Base-by-base conservation (phyloP, 2,329 filamentous ascomycete genomes). In the Colletotrichum sp. region DNA sequence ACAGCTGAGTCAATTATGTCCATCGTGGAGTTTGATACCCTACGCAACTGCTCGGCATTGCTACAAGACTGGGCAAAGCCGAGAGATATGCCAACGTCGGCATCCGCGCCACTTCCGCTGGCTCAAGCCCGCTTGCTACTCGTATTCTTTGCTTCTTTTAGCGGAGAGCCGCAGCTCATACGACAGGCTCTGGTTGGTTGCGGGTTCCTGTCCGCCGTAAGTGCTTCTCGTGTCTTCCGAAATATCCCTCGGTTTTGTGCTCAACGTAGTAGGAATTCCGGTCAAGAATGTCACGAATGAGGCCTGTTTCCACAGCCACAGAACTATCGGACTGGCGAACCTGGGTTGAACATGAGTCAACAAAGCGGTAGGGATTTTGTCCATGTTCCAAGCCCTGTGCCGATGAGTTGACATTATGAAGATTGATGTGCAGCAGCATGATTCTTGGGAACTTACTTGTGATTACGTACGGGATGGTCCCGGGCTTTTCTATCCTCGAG, bases 371-470 rank as follows among this genome's bases (percentile, higher is more conserved):
- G 1, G 57, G 10, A 34, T 30, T 30, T 18, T 62, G 1, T 5
- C 28, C 3, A 5, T 62, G 13, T 62, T 15, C 8, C 13, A 18
- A 26, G 1, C 9, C 26, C 16, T 30, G 9, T 62, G 26, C 57
- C 30, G 6, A 30, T 28, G 7, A 30, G 2, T 30, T 62, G 28
- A 62, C 26, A 18, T 0, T 18, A 12, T 30, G 12, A 18, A 62
- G 57, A 18, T 62, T 62, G 57, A 62, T 30, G 26, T 62, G 28
- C 57, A 62, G 26, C 57, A 62, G 26, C 9, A 62, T 62, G 57
- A 62, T 62, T 12, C 57, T 62, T n/a, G 57, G 57, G 1, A 62
- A 62, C 16, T 30, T 62, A n/a, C 57, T 62, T 8, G 57, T 28
- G 16, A 62, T 62, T 7, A 62, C 26, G 3, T 62, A 30, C 57